Conservation (phyloP, 345 rosid species). For the Populus tremula region DNA sequence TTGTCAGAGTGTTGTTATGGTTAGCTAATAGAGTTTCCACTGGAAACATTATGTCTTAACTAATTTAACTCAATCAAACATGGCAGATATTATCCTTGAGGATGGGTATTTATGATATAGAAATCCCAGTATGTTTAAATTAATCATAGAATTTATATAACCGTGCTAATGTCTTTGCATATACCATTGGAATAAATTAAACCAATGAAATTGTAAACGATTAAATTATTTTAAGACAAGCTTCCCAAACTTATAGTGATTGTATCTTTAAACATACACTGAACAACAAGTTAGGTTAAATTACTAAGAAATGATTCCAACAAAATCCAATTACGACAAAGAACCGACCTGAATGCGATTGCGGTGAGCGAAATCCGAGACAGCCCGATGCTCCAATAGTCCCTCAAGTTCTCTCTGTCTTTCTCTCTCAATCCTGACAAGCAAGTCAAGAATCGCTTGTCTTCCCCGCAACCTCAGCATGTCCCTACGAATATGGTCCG, state of each 20-base stretch:
- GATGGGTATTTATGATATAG: background rate
- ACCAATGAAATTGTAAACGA: background rate
- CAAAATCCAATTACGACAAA: background rate
- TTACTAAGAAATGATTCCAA: background rate
- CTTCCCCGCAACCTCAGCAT: conserved; percentile 85
- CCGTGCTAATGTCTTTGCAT: background rate
- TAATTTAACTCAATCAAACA: background rate
- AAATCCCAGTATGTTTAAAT: background rate
- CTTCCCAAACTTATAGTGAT: background rate
- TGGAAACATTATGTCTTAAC: background rate
- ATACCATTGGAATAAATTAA: background rate
- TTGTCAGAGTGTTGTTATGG: background rate
- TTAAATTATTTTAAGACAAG: background rate
- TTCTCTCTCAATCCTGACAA: conserved; percentile 83
- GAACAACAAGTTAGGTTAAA: conserved; percentile 4
- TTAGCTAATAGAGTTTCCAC: background rate
- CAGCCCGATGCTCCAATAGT: conserved; percentile 92
- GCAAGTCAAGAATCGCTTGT: conserved; percentile 84
- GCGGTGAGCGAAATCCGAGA: conserved; percentile 98
- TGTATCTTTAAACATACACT: background rate
- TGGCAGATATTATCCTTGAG: background rate
- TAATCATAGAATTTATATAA: background rate
- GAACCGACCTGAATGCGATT: conserved; percentile 87
- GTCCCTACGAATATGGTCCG: conserved; percentile 71
- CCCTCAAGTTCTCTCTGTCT: conserved; percentile 87